Base-by-base conservation (phyloP, 192 early-diverging fungal genomes). In the Coemansia sp. region DNA sequence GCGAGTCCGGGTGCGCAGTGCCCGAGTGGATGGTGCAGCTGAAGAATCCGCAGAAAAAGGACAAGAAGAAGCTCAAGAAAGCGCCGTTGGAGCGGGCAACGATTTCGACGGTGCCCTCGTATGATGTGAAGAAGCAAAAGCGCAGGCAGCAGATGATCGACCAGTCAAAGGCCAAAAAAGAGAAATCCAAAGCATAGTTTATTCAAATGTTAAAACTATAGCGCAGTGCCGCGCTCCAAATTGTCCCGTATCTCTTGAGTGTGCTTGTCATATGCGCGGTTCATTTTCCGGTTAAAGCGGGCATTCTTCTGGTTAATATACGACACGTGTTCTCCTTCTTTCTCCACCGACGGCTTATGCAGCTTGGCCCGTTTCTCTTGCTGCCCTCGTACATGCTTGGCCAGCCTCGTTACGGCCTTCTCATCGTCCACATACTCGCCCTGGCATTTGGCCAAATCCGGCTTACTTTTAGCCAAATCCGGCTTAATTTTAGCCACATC, bases 251-350 rank as follows among this genome's bases (percentile, higher is more conserved):
- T 95, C 62, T 98, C 96, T 57, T 88, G 87, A 11, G 96, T 98
- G 71, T 96, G 87, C 71, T 94, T 93, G 71, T 97, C 97, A 60
- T 94, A 99, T 26, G 94, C 94, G 27, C 96, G 75, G 47, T 92
- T 73, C 81, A 99, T 93, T 86, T 97, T 97, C 67, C 93, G 91
- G 87, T 98, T 98, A 79, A 99, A 98, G 17, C 87, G 80, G 58
- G 90, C 92, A 72, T 99, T 99, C 70, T 91, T 84, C 39, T 99
- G 94, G 68, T 98, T 98, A 82, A 99, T 98, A 78, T 93, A 97
- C 14, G 94, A 92, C 58, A 94, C 92, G 49, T 93, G 92, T 57
- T 96, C 96, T 31, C 89, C 90, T 21, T 90, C 86, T 73, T 91
- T 77, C 31, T 73, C 79, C 25, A 75, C 65, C 10, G 69, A 69